phyloP scores from a whole-genome alignment of 345 rosid species.

The Gynandropsis gynandra region DNA sequence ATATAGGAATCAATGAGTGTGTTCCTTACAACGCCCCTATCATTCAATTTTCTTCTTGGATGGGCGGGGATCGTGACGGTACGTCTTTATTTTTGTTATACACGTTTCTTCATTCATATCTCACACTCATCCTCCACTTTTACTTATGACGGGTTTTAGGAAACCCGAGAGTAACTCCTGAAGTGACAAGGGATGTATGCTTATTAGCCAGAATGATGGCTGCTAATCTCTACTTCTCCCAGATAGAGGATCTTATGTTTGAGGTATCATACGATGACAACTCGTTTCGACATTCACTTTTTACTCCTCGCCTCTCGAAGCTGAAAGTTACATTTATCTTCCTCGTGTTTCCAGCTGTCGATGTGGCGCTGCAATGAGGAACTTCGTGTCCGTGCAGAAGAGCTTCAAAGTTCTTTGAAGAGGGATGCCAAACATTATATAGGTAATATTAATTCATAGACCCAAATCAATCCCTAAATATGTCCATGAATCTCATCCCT shows the following conservation, averaged over 20 bases:
- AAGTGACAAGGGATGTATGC: conserved; percentile 96
- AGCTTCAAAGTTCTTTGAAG: conserved; percentile 49
- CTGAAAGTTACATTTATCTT: not conserved
- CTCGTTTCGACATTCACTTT: not conserved
- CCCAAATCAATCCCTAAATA: too few relatives aligned
- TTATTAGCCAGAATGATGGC: conserved; percentile 99
- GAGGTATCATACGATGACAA: conserved; percentile 42
- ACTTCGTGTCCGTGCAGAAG: conserved; percentile 53
- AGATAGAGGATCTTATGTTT: conserved; percentile 97
- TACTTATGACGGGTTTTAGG: conserved; percentile 34
- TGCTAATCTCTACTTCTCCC: conserved; percentile 91
- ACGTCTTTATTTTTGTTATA: conserved; percentile 16
- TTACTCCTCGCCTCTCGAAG: too few relatives aligned
- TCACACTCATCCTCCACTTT: too few relatives aligned
- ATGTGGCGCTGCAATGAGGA: conserved; percentile 90
- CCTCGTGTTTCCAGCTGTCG: conserved; percentile 42
- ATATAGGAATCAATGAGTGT: conserved; percentile 83
- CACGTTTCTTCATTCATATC: too few relatives aligned
- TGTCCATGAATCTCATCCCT: too few relatives aligned
- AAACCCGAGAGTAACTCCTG: conserved; percentile 98
- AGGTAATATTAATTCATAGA: too few relatives aligned
- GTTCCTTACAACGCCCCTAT: conserved; percentile 98
- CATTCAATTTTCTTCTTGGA: conserved; percentile 97
- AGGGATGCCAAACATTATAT: conserved; percentile 78
- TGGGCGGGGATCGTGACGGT: conserved; percentile 99